Conservation (phyloP, 306 rosid genomes). For the Glycine soja region DNA sequence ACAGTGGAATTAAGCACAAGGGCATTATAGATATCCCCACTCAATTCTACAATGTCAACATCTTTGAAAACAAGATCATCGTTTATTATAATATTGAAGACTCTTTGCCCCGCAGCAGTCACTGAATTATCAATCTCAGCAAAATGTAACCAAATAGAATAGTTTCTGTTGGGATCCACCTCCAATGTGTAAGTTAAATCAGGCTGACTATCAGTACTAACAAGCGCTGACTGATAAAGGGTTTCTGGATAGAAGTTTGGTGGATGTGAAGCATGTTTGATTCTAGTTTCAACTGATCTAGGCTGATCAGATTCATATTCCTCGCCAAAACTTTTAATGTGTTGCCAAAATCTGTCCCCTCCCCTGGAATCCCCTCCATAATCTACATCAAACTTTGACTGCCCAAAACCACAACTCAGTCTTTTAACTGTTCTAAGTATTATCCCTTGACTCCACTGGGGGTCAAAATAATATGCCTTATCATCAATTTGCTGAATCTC, state of each 20-base stretch:
- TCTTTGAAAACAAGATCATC: constrained; percentile 51
- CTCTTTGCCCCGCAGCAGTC: constrained; percentile 65
- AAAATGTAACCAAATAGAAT: constrained; percentile 84
- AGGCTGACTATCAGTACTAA: constrained; percentile 61
- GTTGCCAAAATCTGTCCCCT: constrained; percentile 83
- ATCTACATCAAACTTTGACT: constrained; percentile 69
- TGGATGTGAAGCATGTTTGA: constrained; percentile 59
- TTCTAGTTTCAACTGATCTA: constrained; percentile 62
- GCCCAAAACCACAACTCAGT: constrained; percentile 72
- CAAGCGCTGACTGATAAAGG: constrained; percentile 69
- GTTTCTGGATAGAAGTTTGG: constrained; percentile 82
- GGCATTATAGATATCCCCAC: constrained; percentile 67
- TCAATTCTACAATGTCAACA: constrained; percentile 68
- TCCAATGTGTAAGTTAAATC: constrained; percentile 67
- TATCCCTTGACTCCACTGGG: constrained; percentile 54
- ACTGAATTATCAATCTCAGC: constrained; percentile 73
- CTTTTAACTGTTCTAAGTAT: constrained; percentile 73
- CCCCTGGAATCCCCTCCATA: constrained; percentile 65
- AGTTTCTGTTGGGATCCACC: constrained; percentile 82
- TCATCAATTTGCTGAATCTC: constrained; percentile 82
- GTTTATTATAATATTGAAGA: constrained; percentile 69
- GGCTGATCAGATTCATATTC: constrained; percentile 49
- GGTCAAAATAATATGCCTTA: constrained; percentile 60
- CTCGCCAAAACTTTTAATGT: constrained; percentile 50
- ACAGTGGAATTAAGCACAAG: constrained; percentile 77